Conservation (phyloP, 2,329 filamentous ascomycete genomes). For the Endoconidiophora laricicola region DNA sequence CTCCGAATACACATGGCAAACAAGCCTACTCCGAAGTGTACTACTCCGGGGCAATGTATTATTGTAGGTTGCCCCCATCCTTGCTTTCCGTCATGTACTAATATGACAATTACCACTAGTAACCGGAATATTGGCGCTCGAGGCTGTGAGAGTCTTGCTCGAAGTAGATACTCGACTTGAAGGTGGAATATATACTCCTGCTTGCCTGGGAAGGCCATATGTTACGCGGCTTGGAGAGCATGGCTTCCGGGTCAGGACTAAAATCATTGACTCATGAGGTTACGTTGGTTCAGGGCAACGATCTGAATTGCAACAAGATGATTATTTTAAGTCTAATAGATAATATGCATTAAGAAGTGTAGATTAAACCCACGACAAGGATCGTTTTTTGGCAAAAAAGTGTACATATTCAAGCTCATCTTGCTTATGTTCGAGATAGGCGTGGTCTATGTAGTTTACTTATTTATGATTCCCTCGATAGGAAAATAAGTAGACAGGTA, state of each 20-base stretch:
- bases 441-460: constrained; percentile 7
- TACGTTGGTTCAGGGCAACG: background rate
- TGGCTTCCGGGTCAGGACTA: constrained; percentile 47
- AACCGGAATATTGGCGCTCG: constrained; percentile 45
- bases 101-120: constrained; percentile 25
- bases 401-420: background rate
- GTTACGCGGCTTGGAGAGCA: constrained; percentile 43
- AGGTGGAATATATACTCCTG: constrained; percentile 56
- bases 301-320: background rate
- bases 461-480: constrained; percentile 2
- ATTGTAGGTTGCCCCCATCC: constrained; percentile 29
- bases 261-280: constrained; percentile 22
- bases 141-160: constrained; percentile 49
- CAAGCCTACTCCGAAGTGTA: constrained; percentile 37
- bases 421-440: constrained; percentile 9
- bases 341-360: constrained; percentile 13
- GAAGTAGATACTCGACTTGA: constrained; percentile 42
- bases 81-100: constrained; percentile 9
- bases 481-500: background rate
- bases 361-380: constrained; percentile 4
- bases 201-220: constrained; percentile 50
- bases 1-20: constrained; percentile 21
- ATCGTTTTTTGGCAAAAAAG: background rate
- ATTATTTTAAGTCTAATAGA: constrained; percentile 9
- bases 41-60: constrained; percentile 41